A percentile compares a stretch with the other conserved stretches of the same genome.
Evolutionary conservation across 768 basidiomycete genomes (phyloP).

Genomic region (Rhodosporidiobolus sp.): DNA sequence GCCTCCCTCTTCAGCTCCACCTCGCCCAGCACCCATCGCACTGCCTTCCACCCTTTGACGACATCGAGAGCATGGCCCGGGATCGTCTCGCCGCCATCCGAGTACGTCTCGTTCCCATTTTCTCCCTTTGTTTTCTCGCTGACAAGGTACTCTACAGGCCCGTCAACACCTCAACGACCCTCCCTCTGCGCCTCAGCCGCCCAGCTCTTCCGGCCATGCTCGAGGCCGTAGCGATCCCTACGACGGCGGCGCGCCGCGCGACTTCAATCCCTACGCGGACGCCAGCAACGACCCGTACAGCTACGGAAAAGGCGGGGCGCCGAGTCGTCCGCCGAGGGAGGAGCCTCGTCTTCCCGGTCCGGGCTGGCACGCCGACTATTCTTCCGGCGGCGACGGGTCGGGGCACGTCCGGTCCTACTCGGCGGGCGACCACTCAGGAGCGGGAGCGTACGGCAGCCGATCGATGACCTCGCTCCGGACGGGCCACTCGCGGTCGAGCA

Average conservation of each 20-base stretch:
- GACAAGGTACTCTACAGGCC: neutral
- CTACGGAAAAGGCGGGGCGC: neutral
- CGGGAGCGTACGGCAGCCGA: neutral
- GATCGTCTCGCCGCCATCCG: conserved; percentile 23
- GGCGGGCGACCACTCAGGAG: neutral
- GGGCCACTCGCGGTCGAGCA: neutral
- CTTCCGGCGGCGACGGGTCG: neutral
- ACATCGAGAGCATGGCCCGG: conserved; percentile 8
- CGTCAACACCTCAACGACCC: neutral
- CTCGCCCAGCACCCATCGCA: too few relatives aligned
- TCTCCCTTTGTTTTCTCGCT: neutral
- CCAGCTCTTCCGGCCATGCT: neutral
- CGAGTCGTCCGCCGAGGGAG: neutral
- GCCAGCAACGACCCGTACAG: neutral
- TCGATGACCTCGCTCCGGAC: neutral
- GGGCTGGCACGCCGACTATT: neutral
- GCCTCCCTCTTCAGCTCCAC: too few relatives aligned
- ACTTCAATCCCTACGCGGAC: conserved; percentile 5
- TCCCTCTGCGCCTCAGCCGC: neutral
- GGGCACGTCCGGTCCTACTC: neutral
- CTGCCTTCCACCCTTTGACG: too few relatives aligned
- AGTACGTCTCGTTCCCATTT: neutral
- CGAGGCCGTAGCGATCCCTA: neutral
- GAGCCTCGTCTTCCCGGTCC: neutral
- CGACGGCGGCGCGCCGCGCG: neutral